These are phyloP conservation scores for Senna siamea DNA, from an alignment of 306 rosid genomes.

Conservation along the genomic window DNA sequence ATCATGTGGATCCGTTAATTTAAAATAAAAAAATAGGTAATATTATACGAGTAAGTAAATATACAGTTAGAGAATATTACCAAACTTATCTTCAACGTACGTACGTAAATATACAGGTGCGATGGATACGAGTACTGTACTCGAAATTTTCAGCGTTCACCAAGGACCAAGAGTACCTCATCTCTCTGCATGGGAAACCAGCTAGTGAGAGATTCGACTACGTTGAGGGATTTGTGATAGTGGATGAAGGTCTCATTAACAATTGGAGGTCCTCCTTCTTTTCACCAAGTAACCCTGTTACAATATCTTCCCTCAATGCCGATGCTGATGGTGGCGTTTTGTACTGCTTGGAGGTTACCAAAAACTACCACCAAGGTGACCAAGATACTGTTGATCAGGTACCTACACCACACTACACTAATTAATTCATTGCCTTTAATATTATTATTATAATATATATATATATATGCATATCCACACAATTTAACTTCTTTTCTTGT, in stretches of 20 bases:
- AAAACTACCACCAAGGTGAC: constrained; percentile 61
- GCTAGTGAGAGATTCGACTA: constrained; percentile 70
- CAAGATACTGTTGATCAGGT: constrained; percentile 75
- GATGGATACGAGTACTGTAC: constrained; percentile 90
- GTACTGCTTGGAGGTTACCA: constrained; percentile 93
- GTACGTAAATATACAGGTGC: constrained; percentile 80
- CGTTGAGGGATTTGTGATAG: constrained; percentile 94
- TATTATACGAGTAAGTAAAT: no score
- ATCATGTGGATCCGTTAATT: no score
- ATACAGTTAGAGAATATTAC: no score
- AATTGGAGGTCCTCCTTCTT: constrained; percentile 97
- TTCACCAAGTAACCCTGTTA: constrained; percentile 77
- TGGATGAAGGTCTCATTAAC: constrained; percentile 85
- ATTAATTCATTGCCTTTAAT: no score
- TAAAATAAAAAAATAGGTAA: no score
- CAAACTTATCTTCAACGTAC: no score
- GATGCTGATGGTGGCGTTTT: constrained; percentile 64
- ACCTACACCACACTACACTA: no score
- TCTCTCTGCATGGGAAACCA: constrained; percentile 74
- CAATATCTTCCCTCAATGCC: constrained; percentile 64
- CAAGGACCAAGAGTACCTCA: constrained; percentile 80
- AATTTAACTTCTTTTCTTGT: no score
- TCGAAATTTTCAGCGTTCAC: constrained; percentile 72
- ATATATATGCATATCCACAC: no score
- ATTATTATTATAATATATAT: no score